Conservation (phyloP, 179 eudicot species). For the Beta lomatogona region DNA sequence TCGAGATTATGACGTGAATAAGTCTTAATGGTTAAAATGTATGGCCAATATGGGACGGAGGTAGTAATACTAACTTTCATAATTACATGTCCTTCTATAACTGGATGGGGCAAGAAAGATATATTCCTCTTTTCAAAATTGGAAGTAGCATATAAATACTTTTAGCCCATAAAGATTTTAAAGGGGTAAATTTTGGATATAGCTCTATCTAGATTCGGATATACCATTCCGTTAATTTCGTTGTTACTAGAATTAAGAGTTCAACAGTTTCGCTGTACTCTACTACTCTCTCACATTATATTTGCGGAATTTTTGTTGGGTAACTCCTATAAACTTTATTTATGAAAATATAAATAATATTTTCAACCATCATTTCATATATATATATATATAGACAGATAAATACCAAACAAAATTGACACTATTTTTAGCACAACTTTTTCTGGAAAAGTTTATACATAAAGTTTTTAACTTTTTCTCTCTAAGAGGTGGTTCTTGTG, state of each 20-base stretch:
- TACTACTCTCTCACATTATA: too few relatives aligned
- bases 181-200: background rate
- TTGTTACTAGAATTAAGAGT: too few relatives aligned
- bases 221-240: background rate
- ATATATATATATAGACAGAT: too few relatives aligned
- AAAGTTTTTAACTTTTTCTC: background rate
- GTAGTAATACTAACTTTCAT: background rate
- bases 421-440: conserved; percentile 3
- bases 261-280: too few relatives aligned
- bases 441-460: too few relatives aligned
- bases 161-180: background rate
- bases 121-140: background rate
- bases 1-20: too few relatives aligned
- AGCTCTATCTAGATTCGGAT: background rate
- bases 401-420: background rate
- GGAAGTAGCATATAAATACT: background rate
- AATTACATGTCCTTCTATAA: background rate
- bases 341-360: background rate
- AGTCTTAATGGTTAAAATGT: too few relatives aligned
- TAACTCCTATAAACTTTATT: too few relatives aligned
- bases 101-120: conserved; percentile 17
- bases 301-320: too few relatives aligned
- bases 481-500: conserved; percentile 19
- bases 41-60: too few relatives aligned
- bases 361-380: background rate